Conservation (phyloP, 768 basidiomycete species). For the Hypholoma sublateritium region DNA sequence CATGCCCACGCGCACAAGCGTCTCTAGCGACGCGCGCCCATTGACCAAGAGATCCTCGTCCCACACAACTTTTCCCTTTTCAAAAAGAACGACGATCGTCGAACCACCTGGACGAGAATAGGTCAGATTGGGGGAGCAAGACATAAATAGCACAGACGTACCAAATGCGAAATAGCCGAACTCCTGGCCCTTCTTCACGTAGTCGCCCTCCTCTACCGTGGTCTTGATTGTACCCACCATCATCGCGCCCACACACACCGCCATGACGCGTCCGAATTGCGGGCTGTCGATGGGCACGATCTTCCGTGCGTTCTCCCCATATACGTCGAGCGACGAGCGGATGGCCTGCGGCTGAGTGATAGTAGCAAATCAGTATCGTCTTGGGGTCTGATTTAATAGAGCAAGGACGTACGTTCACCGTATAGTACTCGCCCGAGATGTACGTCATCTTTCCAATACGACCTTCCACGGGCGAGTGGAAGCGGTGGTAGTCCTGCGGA, state of each 20-base stretch:
- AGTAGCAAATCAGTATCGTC: neutral
- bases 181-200: slow-evolving; percentile 82
- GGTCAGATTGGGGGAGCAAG: too few relatives aligned
- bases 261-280: slow-evolving; percentile 90
- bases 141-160: slow-evolving; percentile 32
- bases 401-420: slow-evolving; percentile 73
- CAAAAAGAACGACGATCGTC: slow-evolving; percentile 88
- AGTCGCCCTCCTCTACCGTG: slow-evolving; percentile 82
- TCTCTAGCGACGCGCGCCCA: slow-evolving; percentile 84
- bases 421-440: slow-evolving; percentile 93
- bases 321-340: slow-evolving; percentile 85
- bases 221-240: slow-evolving; percentile 91
- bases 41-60: slow-evolving; percentile 90
- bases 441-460: slow-evolving; percentile 79
- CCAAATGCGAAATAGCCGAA: slow-evolving; percentile 96
- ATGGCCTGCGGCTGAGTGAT: slow-evolving; percentile 82
- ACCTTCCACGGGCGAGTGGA: slow-evolving; percentile 87
- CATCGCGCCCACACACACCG: slow-evolving; percentile 91
- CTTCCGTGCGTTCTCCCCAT: slow-evolving; percentile 92
- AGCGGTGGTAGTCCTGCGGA: slow-evolving; percentile 95
- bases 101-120: slow-evolving; percentile 64
- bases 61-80: slow-evolving; percentile 83
- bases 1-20: slow-evolving; percentile 85
- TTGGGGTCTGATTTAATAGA: neutral
- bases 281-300: slow-evolving; percentile 90